Evolutionary conservation across 2,329 filamentous ascomycete species (phyloP).

Genomic region (Thermothelomyces thermophilus): DNA sequence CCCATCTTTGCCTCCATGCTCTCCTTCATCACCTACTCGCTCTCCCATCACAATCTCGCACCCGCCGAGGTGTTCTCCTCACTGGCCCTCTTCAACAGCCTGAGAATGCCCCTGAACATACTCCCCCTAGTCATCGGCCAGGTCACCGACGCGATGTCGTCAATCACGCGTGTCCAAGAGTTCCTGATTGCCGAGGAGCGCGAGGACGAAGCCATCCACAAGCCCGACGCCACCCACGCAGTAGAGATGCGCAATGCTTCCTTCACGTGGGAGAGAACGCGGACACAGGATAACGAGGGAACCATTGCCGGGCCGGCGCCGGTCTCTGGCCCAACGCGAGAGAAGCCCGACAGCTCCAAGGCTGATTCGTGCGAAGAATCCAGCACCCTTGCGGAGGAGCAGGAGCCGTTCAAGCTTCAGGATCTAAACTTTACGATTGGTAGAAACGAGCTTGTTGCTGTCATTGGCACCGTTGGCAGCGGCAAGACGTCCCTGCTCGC

Average conservation of each 20-base stretch:
- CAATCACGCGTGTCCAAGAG: slow-evolving; percentile 76
- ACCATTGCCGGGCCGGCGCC: slow-evolving; percentile 31
- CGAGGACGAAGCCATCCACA: slow-evolving; percentile 57
- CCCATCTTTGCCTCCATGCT: slow-evolving; percentile 95
- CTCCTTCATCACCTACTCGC: slow-evolving; percentile 76
- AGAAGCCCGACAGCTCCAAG: slow-evolving; percentile 12
- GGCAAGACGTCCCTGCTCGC: slow-evolving; percentile 87
- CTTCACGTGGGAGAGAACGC: slow-evolving; percentile 80
- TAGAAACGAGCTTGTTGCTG: slow-evolving; percentile 69
- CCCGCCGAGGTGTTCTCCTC: slow-evolving; percentile 87
- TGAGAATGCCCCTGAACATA: slow-evolving; percentile 84
- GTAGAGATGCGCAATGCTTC: slow-evolving; percentile 65
- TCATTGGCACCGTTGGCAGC: slow-evolving; percentile 84
- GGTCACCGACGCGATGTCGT: slow-evolving; percentile 82
- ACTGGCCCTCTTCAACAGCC: slow-evolving; percentile 83
- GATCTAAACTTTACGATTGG: slow-evolving; percentile 62
- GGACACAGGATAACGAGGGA: slow-evolving; percentile 46
- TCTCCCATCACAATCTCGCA: slow-evolving; percentile 59
- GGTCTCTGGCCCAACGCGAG: slow-evolving; percentile 30
- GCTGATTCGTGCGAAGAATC: slow-evolving; percentile 41
- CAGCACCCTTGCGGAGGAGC: slow-evolving; percentile 51
- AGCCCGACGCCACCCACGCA: slow-evolving; percentile 56
- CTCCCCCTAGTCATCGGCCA: slow-evolving; percentile 84
- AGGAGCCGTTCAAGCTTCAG: slow-evolving; percentile 65
- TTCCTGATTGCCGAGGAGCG: slow-evolving; percentile 83